Conservation (phyloP, 495 filamentous ascomycete genomes). For the Trichoderma reesei region DNA sequence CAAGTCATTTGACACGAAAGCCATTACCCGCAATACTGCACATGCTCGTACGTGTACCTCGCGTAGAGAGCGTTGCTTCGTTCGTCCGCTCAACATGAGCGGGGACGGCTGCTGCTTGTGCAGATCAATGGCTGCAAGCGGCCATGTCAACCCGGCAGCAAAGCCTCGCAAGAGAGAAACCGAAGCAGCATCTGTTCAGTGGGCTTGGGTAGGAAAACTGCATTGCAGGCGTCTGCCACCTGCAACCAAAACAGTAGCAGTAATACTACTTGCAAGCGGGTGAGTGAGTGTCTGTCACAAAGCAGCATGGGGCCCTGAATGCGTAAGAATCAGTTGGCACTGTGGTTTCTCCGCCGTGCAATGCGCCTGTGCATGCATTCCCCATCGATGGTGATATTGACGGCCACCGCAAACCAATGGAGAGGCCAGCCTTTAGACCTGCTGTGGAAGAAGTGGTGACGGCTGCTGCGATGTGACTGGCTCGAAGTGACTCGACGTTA, state of each 20-base stretch:
- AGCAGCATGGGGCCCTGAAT: background rate
- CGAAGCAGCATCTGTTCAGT: background rate
- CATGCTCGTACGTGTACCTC: background rate
- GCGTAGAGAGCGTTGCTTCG: background rate
- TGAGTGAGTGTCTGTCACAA: background rate
- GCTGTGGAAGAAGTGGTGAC: background rate
- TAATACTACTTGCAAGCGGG: background rate
- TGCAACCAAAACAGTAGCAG: background rate
- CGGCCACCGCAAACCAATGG: background rate
- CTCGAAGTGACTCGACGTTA: background rate
- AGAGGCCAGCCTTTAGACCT: background rate
- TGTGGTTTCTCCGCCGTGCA: constrained; percentile 1
- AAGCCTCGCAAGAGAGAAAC: background rate
- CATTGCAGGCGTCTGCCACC: background rate
- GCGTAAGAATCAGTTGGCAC: background rate
- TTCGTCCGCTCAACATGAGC: background rate
- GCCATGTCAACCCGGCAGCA: background rate
- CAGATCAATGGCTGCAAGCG: background rate
- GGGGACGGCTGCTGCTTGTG: background rate
- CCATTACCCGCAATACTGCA: no score
- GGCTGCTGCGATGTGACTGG: background rate
- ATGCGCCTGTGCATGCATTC: constrained; percentile 4
- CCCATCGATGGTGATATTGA: background rate
- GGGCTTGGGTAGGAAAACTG: background rate
- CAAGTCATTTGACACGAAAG: constrained; percentile 1